Evolutionary conservation across 371 early-diverging fungal genomes (phyloP).

Genomic region (Nosema muscidifuracis): DNA sequence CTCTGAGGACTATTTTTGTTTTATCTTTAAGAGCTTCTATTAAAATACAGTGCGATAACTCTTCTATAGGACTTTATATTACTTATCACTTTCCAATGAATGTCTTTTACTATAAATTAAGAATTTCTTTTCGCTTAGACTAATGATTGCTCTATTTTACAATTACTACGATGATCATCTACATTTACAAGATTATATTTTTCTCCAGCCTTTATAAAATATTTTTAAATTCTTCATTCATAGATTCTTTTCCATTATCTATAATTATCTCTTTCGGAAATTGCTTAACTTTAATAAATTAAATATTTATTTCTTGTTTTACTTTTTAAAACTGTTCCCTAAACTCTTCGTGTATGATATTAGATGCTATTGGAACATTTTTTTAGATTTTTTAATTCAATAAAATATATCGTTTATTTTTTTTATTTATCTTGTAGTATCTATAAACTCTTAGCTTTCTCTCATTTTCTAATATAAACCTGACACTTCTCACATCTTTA

Average conservation of each 20-base stretch:
- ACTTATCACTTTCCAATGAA: background rate
- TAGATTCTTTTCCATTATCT: slow-evolving; percentile 12
- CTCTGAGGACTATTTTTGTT: background rate
- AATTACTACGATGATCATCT: background rate
- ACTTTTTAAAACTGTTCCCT: background rate
- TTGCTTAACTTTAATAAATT: background rate
- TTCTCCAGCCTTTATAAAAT: background rate
- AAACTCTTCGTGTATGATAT: background rate
- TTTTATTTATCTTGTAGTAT: background rate
- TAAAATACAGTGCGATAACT: background rate
- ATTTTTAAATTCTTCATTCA: background rate
- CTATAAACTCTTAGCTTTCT: background rate
- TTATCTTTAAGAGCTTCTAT: background rate
- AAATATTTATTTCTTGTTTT: background rate
- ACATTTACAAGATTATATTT: background rate
- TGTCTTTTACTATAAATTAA: background rate
- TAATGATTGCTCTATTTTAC: background rate
- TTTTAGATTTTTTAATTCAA: background rate
- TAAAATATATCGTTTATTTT: background rate
- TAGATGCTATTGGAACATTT: background rate
- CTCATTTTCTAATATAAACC: slow-evolving; percentile 2
- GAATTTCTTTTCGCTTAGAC: background rate
- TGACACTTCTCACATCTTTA: no score
- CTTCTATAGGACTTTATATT: background rate
- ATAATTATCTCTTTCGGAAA: background rate